Base-by-base conservation (phyloP, 352 stramenopile genomes). In the Globisporangium parvum region DNA sequence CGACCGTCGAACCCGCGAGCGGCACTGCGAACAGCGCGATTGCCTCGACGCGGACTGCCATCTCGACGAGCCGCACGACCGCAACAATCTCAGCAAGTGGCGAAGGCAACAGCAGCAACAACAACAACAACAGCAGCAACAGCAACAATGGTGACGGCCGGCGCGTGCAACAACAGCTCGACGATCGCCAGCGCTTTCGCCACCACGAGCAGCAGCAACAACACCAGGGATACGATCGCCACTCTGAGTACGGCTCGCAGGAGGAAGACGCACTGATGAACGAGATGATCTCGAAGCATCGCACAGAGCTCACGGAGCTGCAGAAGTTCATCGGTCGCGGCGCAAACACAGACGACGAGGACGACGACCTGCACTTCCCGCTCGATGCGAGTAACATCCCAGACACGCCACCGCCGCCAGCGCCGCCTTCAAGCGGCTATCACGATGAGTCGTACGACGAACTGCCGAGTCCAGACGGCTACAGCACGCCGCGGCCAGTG, bases 251-350 rank as follows among this genome's bases (percentile, higher is more conserved):
- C 47, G 47, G 47, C 31, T 44, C 48, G 18, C 53, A 63, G 33
- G 73, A 80, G 33, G 65, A 80, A 55, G 73, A 84, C 52, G 71
- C 66, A 52, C 62, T 59, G 15, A 63, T 84, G 53, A 79, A 84
- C 59, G 73, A 75, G 47, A 71, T 73, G 59, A 78, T 84, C 60
- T 69, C 60, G 51, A 84, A 84, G 63, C 66, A 73, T 46, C 73
- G 70, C 17, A 71, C 65, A 15, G 73, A 82, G 63, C 67, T 82
- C 20, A 73, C 73, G 14, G 60, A 84, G 60, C 57, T 84, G 47
- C 71, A 79, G 47, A 65, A 78, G 58, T 79, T 73, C 56, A 84
- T 84, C 20, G 51, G 51, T 33, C 65, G 67, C 57, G 26, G 51
- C 5, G 56, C 46, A 18, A 39, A 48, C 44, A 37, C 15, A 47